These are phyloP conservation scores for Leccinum subtestaceum DNA, from an alignment of 768 basidiomycete genomes.

Conservation along the genomic window DNA sequence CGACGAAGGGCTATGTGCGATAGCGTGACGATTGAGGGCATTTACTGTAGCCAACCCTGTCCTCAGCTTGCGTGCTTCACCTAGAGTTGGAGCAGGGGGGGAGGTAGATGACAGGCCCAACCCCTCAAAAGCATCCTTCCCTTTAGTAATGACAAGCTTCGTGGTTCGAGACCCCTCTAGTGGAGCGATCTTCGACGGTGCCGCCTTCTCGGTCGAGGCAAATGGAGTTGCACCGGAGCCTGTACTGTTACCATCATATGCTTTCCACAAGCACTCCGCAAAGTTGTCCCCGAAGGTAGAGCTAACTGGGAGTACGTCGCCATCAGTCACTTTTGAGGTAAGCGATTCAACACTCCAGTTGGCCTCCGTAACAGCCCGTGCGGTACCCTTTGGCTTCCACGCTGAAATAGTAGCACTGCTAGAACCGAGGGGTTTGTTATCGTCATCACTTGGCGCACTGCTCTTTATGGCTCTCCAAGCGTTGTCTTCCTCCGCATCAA, in stretches of 20 bases:
- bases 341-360: slow-evolving; percentile 40
- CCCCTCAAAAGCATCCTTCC: slow-evolving; percentile 79
- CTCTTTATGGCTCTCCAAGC: slow-evolving; percentile 45
- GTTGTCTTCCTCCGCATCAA: slow-evolving; percentile 42
- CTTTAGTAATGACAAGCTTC: slow-evolving; percentile 33
- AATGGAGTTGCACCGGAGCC: slow-evolving; percentile 6
- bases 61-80: slow-evolving; percentile 68
- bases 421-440: slow-evolving; percentile 24
- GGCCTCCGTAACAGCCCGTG: slow-evolving; percentile 29
- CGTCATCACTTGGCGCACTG: slow-evolving; percentile 14
- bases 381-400: slow-evolving; percentile 30
- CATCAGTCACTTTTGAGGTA: slow-evolving; percentile 22
- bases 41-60: slow-evolving; percentile 62
- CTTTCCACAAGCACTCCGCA: slow-evolving; percentile 51
- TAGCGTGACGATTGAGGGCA: slow-evolving; percentile 31
- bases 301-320: slow-evolving; percentile 23
- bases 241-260: slow-evolving; percentile 39
- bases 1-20: slow-evolving; percentile 14
- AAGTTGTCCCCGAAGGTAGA: slow-evolving; percentile 66
- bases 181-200: slow-evolving; percentile 25
- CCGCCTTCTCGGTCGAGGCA: slow-evolving; percentile 13
- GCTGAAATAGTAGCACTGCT: slow-evolving; percentile 20
- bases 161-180: slow-evolving; percentile 32
- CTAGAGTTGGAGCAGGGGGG: slow-evolving; percentile 62
- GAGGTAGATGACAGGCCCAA: slow-evolving; percentile 51